Conservation (phyloP, 768 basidiomycete species). For the Podaxis rugospora region DNA sequence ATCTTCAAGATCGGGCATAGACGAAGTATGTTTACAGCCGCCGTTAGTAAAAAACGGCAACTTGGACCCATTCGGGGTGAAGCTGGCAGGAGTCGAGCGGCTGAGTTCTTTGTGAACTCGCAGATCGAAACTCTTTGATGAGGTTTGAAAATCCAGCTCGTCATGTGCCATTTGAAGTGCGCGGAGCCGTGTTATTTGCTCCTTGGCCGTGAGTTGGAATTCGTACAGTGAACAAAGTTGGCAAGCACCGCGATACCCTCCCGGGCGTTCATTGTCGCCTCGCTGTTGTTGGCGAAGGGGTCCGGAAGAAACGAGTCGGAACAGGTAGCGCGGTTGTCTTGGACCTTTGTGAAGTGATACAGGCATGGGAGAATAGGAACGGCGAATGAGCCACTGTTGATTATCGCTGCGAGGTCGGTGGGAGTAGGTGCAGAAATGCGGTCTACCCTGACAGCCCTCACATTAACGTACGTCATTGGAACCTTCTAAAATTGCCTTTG, state of each 20-base stretch:
- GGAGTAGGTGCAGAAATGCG: too few species aligned
- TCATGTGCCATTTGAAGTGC: conserved; percentile 19
- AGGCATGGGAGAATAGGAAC: neutral
- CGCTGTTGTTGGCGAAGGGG: conserved; percentile 13
- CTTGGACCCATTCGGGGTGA: too few species aligned
- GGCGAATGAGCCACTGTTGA: neutral
- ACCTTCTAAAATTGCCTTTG: too few species aligned
- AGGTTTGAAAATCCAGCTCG: conserved; percentile 3
- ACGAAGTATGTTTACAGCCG: neutral
- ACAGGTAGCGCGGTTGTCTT: neutral
- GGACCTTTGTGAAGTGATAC: neutral
- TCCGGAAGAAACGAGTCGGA: neutral
- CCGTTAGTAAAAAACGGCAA: neutral
- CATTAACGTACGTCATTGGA: too few species aligned
- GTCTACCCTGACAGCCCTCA: too few species aligned
- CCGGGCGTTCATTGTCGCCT: conserved; percentile 13
- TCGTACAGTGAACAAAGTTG: conserved; percentile 8
- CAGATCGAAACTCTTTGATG: neutral
- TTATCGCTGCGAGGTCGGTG: neutral
- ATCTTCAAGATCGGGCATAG: neutral
- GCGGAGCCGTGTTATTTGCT: conserved; percentile 17
- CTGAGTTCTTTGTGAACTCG: neutral
- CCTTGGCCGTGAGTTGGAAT: conserved; percentile 13
- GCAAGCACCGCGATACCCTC: conserved; percentile 15
- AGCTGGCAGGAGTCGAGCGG: neutral